A percentile compares a stretch with the other conserved stretches of the same genome.
Evolutionary conservation across 768 basidiomycete genomes (phyloP).

Genomic region (Amanita inopinata): DNA sequence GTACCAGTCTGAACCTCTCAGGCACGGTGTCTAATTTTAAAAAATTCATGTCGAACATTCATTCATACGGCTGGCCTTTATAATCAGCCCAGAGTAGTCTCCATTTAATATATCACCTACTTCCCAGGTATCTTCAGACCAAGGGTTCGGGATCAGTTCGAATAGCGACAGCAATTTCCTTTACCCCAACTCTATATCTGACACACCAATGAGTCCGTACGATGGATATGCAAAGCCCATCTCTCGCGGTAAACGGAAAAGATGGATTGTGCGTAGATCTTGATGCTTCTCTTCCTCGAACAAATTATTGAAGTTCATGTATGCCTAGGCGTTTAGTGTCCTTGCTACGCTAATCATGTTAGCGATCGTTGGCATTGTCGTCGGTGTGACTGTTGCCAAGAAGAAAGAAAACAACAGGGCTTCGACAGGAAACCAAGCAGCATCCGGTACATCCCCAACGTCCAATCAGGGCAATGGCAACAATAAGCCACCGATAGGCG

Average conservation of each 20-base stretch:
- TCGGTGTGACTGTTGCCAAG: slow-evolving; percentile 45
- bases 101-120: too few species aligned
- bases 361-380: slow-evolving; percentile 39
- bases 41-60: too few species aligned
- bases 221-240: slow-evolving; percentile 1
- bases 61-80: not conserved
- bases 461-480: not conserved
- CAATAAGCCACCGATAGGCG: too few species aligned
- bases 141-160: too few species aligned
- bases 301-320: not conserved
- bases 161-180: too few species aligned
- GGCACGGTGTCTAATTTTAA: too few species aligned
- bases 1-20: too few species aligned
- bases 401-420: slow-evolving; percentile 20
- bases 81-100: not conserved
- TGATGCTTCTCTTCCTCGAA: not conserved
- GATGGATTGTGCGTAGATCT: slow-evolving; percentile 14
- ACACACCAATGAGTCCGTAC: slow-evolving; percentile 4
- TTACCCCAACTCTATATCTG: not conserved
- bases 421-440: slow-evolving; percentile 9
- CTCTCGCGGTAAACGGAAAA: slow-evolving; percentile 13
- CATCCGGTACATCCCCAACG: slow-evolving; percentile 4
- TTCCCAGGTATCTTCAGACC: too few species aligned
- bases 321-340: not conserved
- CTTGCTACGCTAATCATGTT: slow-evolving; percentile 15